A percentile compares a stretch with the other conserved stretches of the same genome.
Conservation (phyloP, 2,329 filamentous ascomycete species). For the Beauveria bassiana region DNA sequence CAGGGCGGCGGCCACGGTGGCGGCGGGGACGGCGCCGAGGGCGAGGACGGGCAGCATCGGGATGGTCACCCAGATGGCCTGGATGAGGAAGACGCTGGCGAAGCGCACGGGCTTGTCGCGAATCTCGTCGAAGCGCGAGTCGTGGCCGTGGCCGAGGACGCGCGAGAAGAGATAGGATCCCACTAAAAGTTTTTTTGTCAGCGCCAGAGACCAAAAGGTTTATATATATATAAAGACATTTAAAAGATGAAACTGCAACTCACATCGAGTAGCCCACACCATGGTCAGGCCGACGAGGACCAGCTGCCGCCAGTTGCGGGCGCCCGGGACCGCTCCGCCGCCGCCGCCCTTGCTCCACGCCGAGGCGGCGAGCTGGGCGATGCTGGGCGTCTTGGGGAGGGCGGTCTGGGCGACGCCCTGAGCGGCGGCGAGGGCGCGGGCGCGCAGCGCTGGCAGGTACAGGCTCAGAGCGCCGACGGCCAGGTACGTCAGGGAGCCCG, state of each 20-base stretch:
- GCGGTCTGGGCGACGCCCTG: slow-evolving; percentile 21
- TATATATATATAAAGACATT: no score
- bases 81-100: slow-evolving; percentile 36
- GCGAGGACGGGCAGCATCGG: slow-evolving; percentile 58
- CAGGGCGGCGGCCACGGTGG: slow-evolving; percentile 39
- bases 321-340: neutral
- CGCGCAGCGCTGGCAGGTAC: slow-evolving; percentile 51
- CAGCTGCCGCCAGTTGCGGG: slow-evolving; percentile 50
- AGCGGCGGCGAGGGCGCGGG: slow-evolving; percentile 38
- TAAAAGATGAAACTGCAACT: neutral
- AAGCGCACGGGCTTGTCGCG: slow-evolving; percentile 29
- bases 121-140: slow-evolving; percentile 41
- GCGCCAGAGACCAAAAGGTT: neutral
- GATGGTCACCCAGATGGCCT: slow-evolving; percentile 62
- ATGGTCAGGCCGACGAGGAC: slow-evolving; percentile 30
- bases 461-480: slow-evolving; percentile 55
- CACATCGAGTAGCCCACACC: slow-evolving; percentile 55
- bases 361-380: slow-evolving; percentile 24
- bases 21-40: slow-evolving; percentile 52
- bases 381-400: slow-evolving; percentile 35
- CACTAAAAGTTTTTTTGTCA: slow-evolving; percentile 33
- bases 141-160: slow-evolving; percentile 50
- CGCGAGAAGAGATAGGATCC: slow-evolving; percentile 57
- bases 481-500: slow-evolving; percentile 58
- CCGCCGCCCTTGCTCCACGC: slow-evolving; percentile 21